These are phyloP conservation scores for Pulicaria dysenterica DNA, from an alignment of 129 eudicot species.

Conservation along the genomic window DNA sequence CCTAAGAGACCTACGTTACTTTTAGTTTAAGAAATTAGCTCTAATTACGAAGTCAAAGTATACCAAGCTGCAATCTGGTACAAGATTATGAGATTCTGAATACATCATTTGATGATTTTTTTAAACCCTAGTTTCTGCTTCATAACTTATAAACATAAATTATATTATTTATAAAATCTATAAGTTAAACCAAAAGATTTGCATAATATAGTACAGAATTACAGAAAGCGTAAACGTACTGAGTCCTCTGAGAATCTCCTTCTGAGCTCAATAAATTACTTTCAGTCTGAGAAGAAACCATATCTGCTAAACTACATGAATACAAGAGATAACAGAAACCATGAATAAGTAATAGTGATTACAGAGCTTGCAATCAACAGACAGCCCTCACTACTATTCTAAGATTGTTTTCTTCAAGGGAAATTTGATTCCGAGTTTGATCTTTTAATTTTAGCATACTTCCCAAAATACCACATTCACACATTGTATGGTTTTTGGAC, in stretches of 20 bases:
- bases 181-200: neutral
- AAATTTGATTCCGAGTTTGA: neutral
- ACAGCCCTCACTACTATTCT: neutral
- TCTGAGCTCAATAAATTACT: conserved; percentile 45
- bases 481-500: neutral
- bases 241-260: conserved; percentile 56
- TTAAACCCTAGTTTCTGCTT: neutral
- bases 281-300: conserved; percentile 38
- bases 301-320: conserved; percentile 13
- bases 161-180: neutral
- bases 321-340: neutral
- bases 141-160: too few relatives aligned
- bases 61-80: too few relatives aligned
- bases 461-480: conserved; percentile 1
- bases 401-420: neutral
- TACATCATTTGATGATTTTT: neutral
- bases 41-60: too few relatives aligned
- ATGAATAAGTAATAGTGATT: neutral
- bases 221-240: conserved; percentile 37
- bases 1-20: too few relatives aligned
- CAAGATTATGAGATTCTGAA: neutral
- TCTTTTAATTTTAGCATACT: neutral
- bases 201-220: neutral
- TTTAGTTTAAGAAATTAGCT: too few relatives aligned
- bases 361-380: neutral